Evolutionary conservation across 169 alveolate species (phyloP).

Genomic region (Eimeria sp.): DNA sequence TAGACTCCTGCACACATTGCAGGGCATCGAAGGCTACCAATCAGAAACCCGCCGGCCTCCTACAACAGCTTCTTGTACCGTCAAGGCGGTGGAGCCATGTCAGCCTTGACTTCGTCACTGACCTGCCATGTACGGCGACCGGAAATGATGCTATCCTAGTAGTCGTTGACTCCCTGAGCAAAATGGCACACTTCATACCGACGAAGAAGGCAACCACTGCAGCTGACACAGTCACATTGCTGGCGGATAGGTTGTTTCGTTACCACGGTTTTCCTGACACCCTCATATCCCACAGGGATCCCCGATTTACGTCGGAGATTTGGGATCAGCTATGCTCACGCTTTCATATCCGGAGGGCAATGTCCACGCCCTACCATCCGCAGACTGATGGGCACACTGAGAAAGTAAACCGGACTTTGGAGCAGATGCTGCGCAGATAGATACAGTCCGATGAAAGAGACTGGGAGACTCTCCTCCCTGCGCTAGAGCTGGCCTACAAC

Average conservation of each 20-base stretch:
- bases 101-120: not conserved
- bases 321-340: not conserved
- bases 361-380: not conserved
- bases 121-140: not conserved
- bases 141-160: not conserved
- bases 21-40: not conserved
- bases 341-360: not conserved
- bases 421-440: not conserved
- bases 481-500: not conserved
- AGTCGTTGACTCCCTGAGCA: not conserved
- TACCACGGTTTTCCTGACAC: not conserved
- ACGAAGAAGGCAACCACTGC: too few relatives aligned
- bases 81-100: not conserved
- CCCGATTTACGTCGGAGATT: not conserved
- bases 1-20: not conserved
- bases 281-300: not conserved
- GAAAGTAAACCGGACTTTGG: not conserved
- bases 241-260: too few relatives aligned
- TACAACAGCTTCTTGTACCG: not conserved
- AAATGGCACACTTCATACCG: not conserved
- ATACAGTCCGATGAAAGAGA: not conserved
- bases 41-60: not conserved
- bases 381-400: not conserved
- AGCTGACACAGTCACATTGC: too few relatives aligned
- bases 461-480: too few relatives aligned